Evolutionary conservation across 495 filamentous ascomycete species (phyloP).

Genomic region (Penicillium arizonense): DNA sequence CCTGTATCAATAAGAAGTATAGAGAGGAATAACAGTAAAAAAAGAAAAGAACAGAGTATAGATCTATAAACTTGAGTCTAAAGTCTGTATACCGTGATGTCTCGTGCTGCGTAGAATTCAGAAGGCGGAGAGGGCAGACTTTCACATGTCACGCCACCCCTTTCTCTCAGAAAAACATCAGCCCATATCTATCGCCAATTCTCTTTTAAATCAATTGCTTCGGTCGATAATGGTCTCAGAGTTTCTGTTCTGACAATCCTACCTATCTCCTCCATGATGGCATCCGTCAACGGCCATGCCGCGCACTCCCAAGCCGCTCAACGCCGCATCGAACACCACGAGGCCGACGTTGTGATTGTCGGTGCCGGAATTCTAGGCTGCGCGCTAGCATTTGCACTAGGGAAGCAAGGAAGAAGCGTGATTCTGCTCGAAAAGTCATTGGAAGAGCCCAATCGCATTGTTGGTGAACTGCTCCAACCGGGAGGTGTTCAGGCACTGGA

Average conservation of each 20-base stretch:
- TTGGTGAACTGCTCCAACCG: constrained; percentile 92
- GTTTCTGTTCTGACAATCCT: constrained; percentile 4
- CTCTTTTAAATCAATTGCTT: constrained; percentile 6
- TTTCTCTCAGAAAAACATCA: constrained; percentile 21
- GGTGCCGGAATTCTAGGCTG: constrained; percentile 90
- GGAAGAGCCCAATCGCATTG: constrained; percentile 94
- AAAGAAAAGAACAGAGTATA: no score
- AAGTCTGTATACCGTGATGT: background rate
- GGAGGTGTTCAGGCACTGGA: constrained; percentile 82
- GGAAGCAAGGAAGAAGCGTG: constrained; percentile 87
- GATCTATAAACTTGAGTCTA: background rate
- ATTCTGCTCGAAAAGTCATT: constrained; percentile 85
- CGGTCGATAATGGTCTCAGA: background rate
- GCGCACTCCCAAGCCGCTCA: constrained; percentile 29
- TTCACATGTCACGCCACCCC: constrained; percentile 44
- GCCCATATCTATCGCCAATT: constrained; percentile 14
- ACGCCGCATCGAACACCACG: constrained; percentile 51
- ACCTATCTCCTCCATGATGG: constrained; percentile 14
- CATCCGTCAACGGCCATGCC: constrained; percentile 28
- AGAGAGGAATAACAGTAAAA: background rate
- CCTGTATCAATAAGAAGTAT: background rate
- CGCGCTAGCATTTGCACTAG: constrained; percentile 79
- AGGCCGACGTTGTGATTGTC: constrained; percentile 80
- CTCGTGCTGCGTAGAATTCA: constrained; percentile 5
- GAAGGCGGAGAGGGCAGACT: constrained; percentile 18